A percentile compares a stretch with the other conserved stretches of the same genome.
These are phyloP conservation scores for Rossbeevera mucosa DNA, from an alignment of 768 basidiomycete species.

Conservation along the genomic window DNA sequence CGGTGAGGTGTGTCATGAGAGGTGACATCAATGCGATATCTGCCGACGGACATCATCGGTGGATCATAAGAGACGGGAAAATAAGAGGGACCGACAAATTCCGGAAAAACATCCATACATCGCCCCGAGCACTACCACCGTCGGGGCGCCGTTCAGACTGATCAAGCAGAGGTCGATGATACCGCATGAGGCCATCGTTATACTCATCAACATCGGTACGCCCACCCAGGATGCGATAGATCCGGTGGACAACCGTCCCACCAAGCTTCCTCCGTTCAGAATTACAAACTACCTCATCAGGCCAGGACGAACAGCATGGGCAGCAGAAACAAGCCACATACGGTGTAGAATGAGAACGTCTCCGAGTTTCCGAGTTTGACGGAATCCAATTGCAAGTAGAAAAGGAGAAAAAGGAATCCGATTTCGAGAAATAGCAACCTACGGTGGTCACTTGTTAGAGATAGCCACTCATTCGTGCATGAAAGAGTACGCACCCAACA, in stretches of 20 bases:
- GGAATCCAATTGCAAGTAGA: not conserved
- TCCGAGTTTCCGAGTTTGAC: not conserved
- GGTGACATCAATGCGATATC: constrained; percentile 38
- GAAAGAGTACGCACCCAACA: not conserved
- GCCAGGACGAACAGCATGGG: no score
- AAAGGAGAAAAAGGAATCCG: constrained; percentile 42
- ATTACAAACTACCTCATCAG: constrained; percentile 38
- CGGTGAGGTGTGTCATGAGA: constrained; percentile 14
- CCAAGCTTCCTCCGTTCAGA: constrained; percentile 47
- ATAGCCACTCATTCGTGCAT: not conserved
- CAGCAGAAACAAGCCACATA: constrained; percentile 15
- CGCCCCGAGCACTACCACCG: constrained; percentile 36
- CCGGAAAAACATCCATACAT: constrained; percentile 48
- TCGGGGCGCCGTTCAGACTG: constrained; percentile 29
- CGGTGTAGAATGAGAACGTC: constrained; percentile 49
- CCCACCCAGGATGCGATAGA: constrained; percentile 38
- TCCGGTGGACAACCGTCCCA: constrained; percentile 32
- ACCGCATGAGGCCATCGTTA: constrained; percentile 29
- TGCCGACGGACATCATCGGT: not conserved
- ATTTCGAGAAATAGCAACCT: constrained; percentile 28
- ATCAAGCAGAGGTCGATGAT: constrained; percentile 19
- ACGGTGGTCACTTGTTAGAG: not conserved
- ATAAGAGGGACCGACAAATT: constrained; percentile 25
- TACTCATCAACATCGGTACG: constrained; percentile 39
- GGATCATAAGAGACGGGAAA: not conserved